Base-by-base conservation (phyloP, 192 early-diverging fungal species). In the Podila epigama region DNA sequence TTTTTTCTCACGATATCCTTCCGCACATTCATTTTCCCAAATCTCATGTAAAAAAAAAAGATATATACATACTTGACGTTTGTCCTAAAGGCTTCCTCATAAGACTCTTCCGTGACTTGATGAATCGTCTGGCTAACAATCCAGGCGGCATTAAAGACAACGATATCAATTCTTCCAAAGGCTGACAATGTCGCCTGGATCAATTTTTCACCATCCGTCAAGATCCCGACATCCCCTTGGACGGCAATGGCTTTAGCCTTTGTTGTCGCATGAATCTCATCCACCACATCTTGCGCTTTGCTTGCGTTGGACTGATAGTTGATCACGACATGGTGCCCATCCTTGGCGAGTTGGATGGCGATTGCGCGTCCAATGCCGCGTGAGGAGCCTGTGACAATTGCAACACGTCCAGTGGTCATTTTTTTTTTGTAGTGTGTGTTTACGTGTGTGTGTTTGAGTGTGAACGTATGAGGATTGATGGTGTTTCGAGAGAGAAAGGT, bases 121-220 rank as follows among this genome's bases (percentile, higher is more conserved):
- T 80, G 77, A 73, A 96, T 91, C 16, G 92, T 84, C 81, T 91
- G 90, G 86, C 94, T 92, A 35, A 93, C 88, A 60, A 96, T 81
- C 69, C 95, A 94, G 39, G 91, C 95, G 7, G 95, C 95, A 58
- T 96, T 96, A 84, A 95, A 95, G 81, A 95, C 88, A 1, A 96
- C 70, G 50, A 93, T 63, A 82, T 75, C 70, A 32, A 75, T 66
- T 28, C 59, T 35, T 0, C 70, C 70, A 62, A 66, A 75, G 1
- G 41, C 83, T 52, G 87, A 67, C 42, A 96, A 75, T n/a, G 93
- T 93, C 2, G 92, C 91, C 33, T 90, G 83, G 35, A 96, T 87
- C 9, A 95, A 65, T 58, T 84, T 84, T 27, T 95, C 89, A 56
- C 94, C 94, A 8, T 93, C 88, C 66, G 92, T 92, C 34, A 96